Base-by-base conservation (phyloP, 495 filamentous ascomycete species). In the Entonaema liquescens region DNA sequence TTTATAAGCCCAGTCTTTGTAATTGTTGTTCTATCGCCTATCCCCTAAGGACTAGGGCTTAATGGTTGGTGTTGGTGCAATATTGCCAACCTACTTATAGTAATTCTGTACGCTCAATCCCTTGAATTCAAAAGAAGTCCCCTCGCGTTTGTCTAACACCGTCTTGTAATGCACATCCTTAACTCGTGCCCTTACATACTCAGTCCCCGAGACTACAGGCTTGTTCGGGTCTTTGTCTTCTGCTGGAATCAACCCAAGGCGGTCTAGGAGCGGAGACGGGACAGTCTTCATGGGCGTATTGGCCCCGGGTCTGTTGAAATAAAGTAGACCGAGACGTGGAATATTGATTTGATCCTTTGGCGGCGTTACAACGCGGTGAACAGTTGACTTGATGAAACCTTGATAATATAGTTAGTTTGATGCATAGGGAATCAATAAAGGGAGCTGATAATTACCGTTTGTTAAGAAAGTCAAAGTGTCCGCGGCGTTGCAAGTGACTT, bases 401-500 rank as follows among this genome's bases (percentile, higher is more conserved):
- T 74, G 73, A 28, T 35, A 35, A 1, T 52, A 7, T 3, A 31
- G 35, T 50, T 1, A 58, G 59, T 28, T 60, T 3, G 50, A 58
- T 47, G 15, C 23, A 7, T 12, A 5, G 6, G 13, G 3, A 17
- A n/a, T 13, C 11, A 17, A 21, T 28, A 5, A n/a, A 12, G 12
- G 6, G 28, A 36, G 21, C 19, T 44, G 4, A 8, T 21, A 31
- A 11, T 53, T 56, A 74, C 71, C 71, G 17, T 80, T 79, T 17
- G 83, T 84, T 40, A 85, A 76, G 21, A 79, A 80, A 3, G 81
- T 79, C 68, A 86, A 65, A 0, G 83, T 79, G 69, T 86, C 83
- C 25, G 79, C 82, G 1, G 79, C 82, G 68, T 87, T 86, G 63
- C 83, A 81, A 1, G 82, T 84, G 44, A 87, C 68, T 85, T 47